Percentiles rank a stretch among this genome's conserved stretches.
phyloP scores from a whole-genome alignment of 2,329 filamentous ascomycete species.

The Intubia oerlemansii region DNA sequence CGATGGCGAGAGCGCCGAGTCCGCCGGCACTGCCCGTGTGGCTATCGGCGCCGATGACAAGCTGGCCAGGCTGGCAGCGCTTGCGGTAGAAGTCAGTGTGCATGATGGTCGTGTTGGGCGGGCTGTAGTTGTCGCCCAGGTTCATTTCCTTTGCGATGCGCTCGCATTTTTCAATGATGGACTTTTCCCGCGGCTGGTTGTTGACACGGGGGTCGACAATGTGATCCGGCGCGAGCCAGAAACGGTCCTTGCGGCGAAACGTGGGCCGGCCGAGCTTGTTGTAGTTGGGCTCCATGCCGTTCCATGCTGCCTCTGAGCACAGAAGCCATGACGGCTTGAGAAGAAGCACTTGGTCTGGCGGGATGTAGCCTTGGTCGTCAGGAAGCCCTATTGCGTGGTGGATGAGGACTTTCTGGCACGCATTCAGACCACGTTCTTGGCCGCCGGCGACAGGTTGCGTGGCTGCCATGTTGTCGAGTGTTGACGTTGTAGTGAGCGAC shows the following conservation, averaged over 20 bases:
- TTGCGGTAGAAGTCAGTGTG: constrained; percentile 19
- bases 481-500: too few species aligned
- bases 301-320: too few species aligned
- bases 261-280: too few species aligned
- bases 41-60: constrained; percentile 17
- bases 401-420: too few species aligned
- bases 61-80: constrained; percentile 17
- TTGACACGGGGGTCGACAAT: constrained; percentile 22
- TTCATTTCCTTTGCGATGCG: constrained; percentile 18
- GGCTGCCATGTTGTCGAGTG: too few species aligned
- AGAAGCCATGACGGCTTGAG: too few species aligned
- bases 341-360: too few species aligned
- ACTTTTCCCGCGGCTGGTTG: constrained; percentile 14
- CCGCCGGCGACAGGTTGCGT: too few species aligned
- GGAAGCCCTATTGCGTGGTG: too few species aligned
- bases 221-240: constrained; percentile 28
- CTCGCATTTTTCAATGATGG: constrained; percentile 16
- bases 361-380: too few species aligned
- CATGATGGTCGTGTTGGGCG: constrained; percentile 17
- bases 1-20: constrained; percentile 15
- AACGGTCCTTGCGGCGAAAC: constrained; percentile 26
- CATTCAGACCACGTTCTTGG: too few species aligned
- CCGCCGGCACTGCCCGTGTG: constrained; percentile 18
- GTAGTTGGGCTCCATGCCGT: too few species aligned
- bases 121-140: constrained; percentile 20